Percentiles rank a stretch among this genome's conserved stretches.
Conservation (phyloP, 179 eudicot genomes). For the Spergularia azorica region DNA sequence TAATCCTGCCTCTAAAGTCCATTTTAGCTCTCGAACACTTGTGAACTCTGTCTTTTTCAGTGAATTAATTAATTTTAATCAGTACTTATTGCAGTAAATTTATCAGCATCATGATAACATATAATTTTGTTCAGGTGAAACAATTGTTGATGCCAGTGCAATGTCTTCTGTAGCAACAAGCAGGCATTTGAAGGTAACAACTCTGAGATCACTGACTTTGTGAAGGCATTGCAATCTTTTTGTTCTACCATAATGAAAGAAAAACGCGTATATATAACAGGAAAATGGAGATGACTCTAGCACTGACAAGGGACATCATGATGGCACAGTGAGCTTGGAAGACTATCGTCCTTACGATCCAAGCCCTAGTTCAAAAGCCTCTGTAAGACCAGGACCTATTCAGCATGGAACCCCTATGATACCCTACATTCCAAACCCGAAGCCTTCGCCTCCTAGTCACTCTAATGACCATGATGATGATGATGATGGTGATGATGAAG, state of each 20-base stretch:
- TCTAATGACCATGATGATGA: constrained; percentile 24
- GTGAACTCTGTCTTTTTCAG: no score
- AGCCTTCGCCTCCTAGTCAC: constrained; percentile 49
- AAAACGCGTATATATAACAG: constrained; percentile 21
- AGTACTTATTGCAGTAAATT: no score
- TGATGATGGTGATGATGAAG: background rate
- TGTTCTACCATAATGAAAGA: no score
- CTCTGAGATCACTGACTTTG: no score
- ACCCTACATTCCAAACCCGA: constrained; percentile 70
- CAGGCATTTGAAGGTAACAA: constrained; percentile 9
- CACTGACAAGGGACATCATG: constrained; percentile 10
- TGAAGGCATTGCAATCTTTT: background rate
- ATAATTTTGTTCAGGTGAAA: background rate
- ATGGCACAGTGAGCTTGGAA: constrained; percentile 43
- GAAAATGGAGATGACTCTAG: constrained; percentile 16
- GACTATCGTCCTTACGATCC: constrained; percentile 77
- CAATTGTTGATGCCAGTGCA: background rate
- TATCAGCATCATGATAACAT: background rate
- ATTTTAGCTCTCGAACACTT: no score
- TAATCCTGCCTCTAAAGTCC: no score
- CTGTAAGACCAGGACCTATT: constrained; percentile 59
- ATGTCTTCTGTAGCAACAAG: background rate
- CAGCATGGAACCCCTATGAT: constrained; percentile 70
- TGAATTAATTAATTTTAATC: background rate
- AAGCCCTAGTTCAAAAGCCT: constrained; percentile 63